phyloP scores from a whole-genome alignment of 495 filamentous ascomycete genomes.

The Penicillium atrosanguineum region DNA sequence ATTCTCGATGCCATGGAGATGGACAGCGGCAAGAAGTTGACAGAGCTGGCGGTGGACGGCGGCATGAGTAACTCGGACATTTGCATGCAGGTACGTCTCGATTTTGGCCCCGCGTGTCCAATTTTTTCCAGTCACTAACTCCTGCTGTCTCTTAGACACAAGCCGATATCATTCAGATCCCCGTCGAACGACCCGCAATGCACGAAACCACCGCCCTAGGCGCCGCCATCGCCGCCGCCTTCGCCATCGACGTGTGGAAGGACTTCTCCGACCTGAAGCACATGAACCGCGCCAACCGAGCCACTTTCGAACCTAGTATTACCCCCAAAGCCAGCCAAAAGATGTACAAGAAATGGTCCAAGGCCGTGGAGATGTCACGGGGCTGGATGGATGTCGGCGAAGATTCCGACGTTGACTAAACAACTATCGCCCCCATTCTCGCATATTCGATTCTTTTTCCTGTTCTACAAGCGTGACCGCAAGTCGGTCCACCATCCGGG shows the following conservation, averaged over 20 bases:
- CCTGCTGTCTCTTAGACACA: constrained; percentile 58
- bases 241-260: constrained; percentile 81
- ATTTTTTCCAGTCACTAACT: constrained; percentile 12
- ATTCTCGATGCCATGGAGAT: constrained; percentile 94
- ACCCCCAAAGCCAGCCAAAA: constrained; percentile 54
- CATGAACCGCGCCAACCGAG: constrained; percentile 73
- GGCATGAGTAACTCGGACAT: constrained; percentile 93
- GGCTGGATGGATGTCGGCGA: constrained; percentile 65
- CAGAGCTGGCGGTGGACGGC: constrained; percentile 82
- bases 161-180: constrained; percentile 86
- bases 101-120: neutral
- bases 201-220: constrained; percentile 91
- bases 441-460: constrained; percentile 7
- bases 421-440: neutral
- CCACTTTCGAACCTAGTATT: constrained; percentile 69
- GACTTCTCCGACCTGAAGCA: constrained; percentile 73
- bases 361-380: constrained; percentile 85
- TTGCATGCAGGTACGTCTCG: constrained; percentile 75
- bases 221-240: constrained; percentile 90
- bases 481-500: constrained; percentile 6
- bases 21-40: constrained; percentile 76
- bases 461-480: constrained; percentile 10
- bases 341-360: constrained; percentile 79
- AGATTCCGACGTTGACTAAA: constrained; percentile 37
- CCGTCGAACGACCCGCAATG: constrained; percentile 85